These are phyloP conservation scores for Rhododendron henanense DNA, from an alignment of 148 eudicot species.

Conservation along the genomic window DNA sequence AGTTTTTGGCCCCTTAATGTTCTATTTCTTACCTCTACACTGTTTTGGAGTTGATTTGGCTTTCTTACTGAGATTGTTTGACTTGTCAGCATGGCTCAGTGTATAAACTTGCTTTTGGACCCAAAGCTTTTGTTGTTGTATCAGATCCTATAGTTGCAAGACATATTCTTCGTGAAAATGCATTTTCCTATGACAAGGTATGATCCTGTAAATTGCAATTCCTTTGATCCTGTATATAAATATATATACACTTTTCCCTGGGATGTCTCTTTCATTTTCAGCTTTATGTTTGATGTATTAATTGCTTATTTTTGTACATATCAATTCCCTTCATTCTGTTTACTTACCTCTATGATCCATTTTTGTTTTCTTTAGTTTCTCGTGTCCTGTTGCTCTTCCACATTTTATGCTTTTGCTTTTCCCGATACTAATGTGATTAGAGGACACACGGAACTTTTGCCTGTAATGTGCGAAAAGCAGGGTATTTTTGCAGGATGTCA, in stretches of 20 bases:
- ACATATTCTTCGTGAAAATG: constrained; percentile 90
- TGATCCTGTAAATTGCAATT: background rate
- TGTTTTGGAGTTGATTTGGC: background rate
- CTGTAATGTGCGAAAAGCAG: background rate
- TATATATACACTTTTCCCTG: background rate
- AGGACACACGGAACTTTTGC: background rate
- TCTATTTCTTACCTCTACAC: background rate
- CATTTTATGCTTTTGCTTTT: background rate
- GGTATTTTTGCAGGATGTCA: background rate
- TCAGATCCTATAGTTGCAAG: constrained; percentile 93
- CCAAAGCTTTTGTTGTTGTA: constrained; percentile 95
- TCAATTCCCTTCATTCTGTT: too few relatives aligned
- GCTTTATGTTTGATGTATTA: background rate
- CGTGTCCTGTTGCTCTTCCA: background rate
- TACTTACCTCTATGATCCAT: background rate
- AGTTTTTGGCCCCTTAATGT: background rate
- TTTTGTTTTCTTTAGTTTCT: background rate
- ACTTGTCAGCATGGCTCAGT: constrained; percentile 88
- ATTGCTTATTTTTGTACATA: background rate
- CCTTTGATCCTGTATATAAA: too few relatives aligned
- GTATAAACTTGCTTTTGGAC: constrained; percentile 99
- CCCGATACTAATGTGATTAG: background rate
- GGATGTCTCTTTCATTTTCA: background rate
- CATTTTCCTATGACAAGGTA: constrained; percentile 98
- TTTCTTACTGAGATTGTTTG: constrained; percentile 11